phyloP scores from a whole-genome alignment of 805 yeast genomes.

The Cephaloascus albidus region DNA sequence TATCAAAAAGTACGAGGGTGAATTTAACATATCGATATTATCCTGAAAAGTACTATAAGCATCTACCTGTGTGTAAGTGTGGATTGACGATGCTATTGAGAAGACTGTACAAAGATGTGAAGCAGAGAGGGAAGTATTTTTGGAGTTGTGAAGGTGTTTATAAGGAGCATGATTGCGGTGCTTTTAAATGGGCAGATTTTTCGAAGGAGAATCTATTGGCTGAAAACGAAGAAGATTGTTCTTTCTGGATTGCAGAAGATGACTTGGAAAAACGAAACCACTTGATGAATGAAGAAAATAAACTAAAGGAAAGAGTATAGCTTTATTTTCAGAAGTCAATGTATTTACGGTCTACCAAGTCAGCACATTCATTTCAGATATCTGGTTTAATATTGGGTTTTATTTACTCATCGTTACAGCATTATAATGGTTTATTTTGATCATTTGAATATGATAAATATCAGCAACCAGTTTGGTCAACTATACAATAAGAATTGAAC shows the following conservation, averaged over 20 bases:
- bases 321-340: no score
- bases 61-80: constrained; percentile 41
- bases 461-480: no score
- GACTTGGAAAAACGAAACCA: constrained; percentile 15
- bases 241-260: constrained; percentile 37
- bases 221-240: constrained; percentile 17
- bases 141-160: constrained; percentile 55
- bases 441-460: no score
- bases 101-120: constrained; percentile 37
- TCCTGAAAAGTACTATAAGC: constrained; percentile 21
- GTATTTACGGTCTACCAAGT: no score
- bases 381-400: no score
- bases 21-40: constrained; percentile 60
- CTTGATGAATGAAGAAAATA: no score
- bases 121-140: constrained; percentile 45
- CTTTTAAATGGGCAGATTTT: constrained; percentile 43
- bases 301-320: no score
- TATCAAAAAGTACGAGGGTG: constrained; percentile 42
- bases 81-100: constrained; percentile 41
- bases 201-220: constrained; percentile 21
- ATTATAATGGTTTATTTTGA: no score
- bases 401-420: no score
- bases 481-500: no score
- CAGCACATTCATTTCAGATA: no score
- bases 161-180: constrained; percentile 34